Conservation (phyloP, 2,329 filamentous ascomycete species). For the Xylariaceae sp. region DNA sequence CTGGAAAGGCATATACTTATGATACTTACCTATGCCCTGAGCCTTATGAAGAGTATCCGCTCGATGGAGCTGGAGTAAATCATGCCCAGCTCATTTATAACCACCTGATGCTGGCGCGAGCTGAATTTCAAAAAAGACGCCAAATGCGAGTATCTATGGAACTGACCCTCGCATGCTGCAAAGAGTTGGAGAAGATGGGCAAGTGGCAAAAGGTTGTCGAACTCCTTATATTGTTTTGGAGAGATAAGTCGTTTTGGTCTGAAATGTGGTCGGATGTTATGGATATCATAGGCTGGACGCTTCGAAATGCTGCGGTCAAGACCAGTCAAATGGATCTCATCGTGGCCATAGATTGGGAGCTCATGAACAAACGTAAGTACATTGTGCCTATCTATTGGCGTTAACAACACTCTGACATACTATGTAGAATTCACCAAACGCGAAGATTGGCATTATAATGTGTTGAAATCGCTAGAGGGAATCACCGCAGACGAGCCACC, state of each 20-base stretch:
- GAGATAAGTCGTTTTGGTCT: constrained; percentile 49
- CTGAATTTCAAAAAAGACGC: constrained; percentile 51
- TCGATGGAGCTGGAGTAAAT: constrained; percentile 48
- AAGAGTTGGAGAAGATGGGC: constrained; percentile 48
- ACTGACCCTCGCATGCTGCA: constrained; percentile 53
- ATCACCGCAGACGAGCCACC: constrained; percentile 43
- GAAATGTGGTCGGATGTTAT: constrained; percentile 58
- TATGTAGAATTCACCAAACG: constrained; percentile 49
- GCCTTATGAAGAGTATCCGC: constrained; percentile 56
- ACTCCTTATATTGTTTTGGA: constrained; percentile 55
- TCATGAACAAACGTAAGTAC: constrained; percentile 54
- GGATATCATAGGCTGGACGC: constrained; percentile 59
- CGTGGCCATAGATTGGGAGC: constrained; percentile 61
- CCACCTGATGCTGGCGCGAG: constrained; percentile 46
- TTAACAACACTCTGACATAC: constrained; percentile 9
- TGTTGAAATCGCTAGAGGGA: constrained; percentile 53
- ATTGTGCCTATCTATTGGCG: background rate
- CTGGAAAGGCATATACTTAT: constrained; percentile 53
- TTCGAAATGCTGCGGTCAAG: constrained; percentile 53
- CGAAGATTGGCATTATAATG: constrained; percentile 58
- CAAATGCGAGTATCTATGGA: constrained; percentile 54
- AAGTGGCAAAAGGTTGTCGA: constrained; percentile 53
- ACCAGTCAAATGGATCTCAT: constrained; percentile 52
- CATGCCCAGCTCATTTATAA: constrained; percentile 55
- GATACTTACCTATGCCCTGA: constrained; percentile 65